phyloP scores from a whole-genome alignment of 192 early-diverging fungal genomes.

The Podochytrium sp. region DNA sequence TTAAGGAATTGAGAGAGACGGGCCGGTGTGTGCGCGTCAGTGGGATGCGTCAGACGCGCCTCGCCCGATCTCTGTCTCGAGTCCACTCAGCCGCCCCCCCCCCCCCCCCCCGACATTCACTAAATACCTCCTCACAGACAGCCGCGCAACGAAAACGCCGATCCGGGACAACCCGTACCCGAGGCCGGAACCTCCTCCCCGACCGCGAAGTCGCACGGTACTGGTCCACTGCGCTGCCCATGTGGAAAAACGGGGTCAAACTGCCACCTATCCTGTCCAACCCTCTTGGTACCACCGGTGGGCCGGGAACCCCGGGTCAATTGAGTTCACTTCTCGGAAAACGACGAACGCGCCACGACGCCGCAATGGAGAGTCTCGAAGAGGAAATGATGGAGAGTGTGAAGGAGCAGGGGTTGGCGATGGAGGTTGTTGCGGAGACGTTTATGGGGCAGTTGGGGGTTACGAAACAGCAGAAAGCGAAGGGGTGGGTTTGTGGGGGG shows the following conservation, averaged over 20 bases:
- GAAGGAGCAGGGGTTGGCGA: constrained; percentile 13
- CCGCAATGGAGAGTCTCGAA: constrained; percentile 15
- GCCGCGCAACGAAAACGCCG: background rate
- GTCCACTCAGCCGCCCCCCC: no score
- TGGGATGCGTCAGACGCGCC: background rate
- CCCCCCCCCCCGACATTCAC: no score
- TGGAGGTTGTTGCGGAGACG: background rate
- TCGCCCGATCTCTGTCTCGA: background rate
- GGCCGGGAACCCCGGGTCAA: background rate
- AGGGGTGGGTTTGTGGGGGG: constrained; percentile 38
- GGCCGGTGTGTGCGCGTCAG: background rate
- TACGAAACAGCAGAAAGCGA: constrained; percentile 20
- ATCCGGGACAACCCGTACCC: background rate
- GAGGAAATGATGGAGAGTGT: constrained; percentile 65
- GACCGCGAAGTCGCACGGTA: constrained; percentile 41
- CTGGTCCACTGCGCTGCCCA: constrained; percentile 64
- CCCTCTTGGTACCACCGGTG: no score
- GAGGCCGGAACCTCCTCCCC: background rate
- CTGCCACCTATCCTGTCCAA: background rate
- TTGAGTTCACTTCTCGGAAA: constrained; percentile 30
- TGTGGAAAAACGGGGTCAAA: constrained; percentile 33
- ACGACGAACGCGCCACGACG: constrained; percentile 64
- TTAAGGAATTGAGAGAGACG: constrained; percentile 27
- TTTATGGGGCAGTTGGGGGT: background rate
- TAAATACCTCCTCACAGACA: background rate